Base-by-base conservation (phyloP, 192 early-diverging fungal species). In the Entomortierella beljakovae region DNA sequence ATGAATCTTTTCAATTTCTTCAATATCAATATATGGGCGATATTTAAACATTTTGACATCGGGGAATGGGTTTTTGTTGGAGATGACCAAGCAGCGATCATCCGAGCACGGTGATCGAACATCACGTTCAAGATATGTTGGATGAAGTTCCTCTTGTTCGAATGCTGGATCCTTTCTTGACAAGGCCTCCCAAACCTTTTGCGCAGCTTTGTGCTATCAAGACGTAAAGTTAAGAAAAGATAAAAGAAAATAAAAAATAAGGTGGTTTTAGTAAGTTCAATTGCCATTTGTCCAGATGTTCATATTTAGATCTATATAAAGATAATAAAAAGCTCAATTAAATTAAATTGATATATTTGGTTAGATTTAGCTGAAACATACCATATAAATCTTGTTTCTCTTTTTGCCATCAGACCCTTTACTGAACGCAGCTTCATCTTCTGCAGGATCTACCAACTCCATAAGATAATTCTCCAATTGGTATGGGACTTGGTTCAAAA, bases 401-500 rank as follows among this genome's bases (percentile, higher is more conserved):
- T 76, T 75, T 52, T 83, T 76, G 23, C 82, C 84, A 16, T 79
- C 67, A 16, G 74, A 71, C 0, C 74, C 75, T 31, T 69, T 76
- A 57, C 80, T 80, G 46, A 86, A 86, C 9, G 74, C 84, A 20
- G 40, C 64, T 28, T 63, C 71, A 50, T 86, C 82, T 31, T 82
- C 61, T 13, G 55, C 20, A 9, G 71, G 71, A 26, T 74, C 75
- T 7, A 69, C 75, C 33, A 86, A 51, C 42, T 86, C 84, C 26
- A 32, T 57, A 23, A 86, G 61, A 25, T 81, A 63, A 53, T 86
- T 86, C 58, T 89, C 80, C 9, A 87, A 61, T 32, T 84, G 83
- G 58, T 87, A 87, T 3, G 88, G 84, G 16, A 80, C 83, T 35
- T 89, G 83, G 46, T 89, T 89, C 71, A 86, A 71, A 42, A 77